Conservation (phyloP, 371 early-diverging fungal species). For the Apophysomyces elegans region DNA sequence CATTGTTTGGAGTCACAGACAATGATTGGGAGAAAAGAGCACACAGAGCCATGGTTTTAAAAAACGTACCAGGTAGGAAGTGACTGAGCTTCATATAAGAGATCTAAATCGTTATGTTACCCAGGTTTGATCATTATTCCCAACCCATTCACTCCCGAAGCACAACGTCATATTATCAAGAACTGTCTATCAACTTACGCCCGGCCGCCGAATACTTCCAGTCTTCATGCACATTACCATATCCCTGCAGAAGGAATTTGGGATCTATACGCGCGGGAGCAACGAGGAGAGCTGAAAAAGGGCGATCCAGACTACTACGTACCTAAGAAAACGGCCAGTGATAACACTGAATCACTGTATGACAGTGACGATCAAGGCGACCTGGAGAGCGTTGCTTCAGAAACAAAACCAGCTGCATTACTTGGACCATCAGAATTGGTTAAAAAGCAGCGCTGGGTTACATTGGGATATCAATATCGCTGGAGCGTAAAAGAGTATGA, state of each 20-base stretch:
- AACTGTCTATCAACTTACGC: conserved; percentile 71
- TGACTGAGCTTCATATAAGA: background rate
- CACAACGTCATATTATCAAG: conserved; percentile 68
- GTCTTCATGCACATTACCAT: conserved; percentile 82
- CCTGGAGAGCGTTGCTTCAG: conserved; percentile 10
- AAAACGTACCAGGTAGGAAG: conserved; percentile 34
- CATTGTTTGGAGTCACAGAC: conserved; percentile 16
- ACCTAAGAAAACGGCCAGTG: conserved; percentile 25
- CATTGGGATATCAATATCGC: conserved; percentile 91
- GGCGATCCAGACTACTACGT: conserved; percentile 30
- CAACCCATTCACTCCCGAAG: conserved; percentile 67
- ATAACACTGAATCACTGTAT: conserved; percentile 18
- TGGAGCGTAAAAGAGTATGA: conserved; percentile 87
- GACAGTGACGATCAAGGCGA: conserved; percentile 20
- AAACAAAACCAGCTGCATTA: conserved; percentile 15
- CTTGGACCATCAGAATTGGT: conserved; percentile 56
- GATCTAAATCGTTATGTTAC: conserved; percentile 15
- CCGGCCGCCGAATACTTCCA: conserved; percentile 77
- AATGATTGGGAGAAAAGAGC: background rate
- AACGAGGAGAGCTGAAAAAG: conserved; percentile 24
- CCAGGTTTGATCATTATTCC: conserved; percentile 79
- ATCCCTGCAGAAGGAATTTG: conserved; percentile 74
- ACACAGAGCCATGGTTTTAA: conserved; percentile 37
- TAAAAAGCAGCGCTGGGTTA: conserved; percentile 82
- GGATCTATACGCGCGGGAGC: conserved; percentile 54